Evolutionary conservation across 805 yeast genomes (phyloP).

Genomic region (Lipomyces starkeyi): DNA sequence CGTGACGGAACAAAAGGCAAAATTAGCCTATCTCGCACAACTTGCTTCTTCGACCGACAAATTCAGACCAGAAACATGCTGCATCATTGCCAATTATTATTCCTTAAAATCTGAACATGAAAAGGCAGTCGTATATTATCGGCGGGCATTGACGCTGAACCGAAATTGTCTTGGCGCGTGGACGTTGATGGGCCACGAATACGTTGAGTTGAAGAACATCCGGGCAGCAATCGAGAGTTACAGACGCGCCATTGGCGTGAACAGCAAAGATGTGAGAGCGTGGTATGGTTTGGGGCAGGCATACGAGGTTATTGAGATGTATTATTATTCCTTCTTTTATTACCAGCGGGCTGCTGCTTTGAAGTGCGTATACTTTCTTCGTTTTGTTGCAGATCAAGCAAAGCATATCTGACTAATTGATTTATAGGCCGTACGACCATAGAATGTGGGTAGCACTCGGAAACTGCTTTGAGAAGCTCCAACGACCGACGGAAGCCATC

Average conservation of each 20-base stretch:
- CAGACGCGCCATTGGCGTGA: slow-evolving; percentile 89
- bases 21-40: slow-evolving; percentile 86
- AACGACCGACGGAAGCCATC: slow-evolving; percentile 72
- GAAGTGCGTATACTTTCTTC: slow-evolving; percentile 47
- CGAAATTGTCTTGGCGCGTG: slow-evolving; percentile 86
- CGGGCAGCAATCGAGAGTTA: slow-evolving; percentile 98
- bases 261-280: slow-evolving; percentile 87
- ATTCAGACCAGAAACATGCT: slow-evolving; percentile 92
- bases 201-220: slow-evolving; percentile 91
- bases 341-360: slow-evolving; percentile 89
- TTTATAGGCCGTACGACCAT: slow-evolving; percentile 72
- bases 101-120: slow-evolving; percentile 92
- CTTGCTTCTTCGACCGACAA: slow-evolving; percentile 80
- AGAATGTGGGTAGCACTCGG: slow-evolving; percentile 98
- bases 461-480: slow-evolving; percentile 81
- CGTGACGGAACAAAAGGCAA: slow-evolving; percentile 87
- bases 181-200: slow-evolving; percentile 99
- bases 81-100: slow-evolving; percentile 91
- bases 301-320: slow-evolving; percentile 95
- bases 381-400: neutral
- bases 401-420: neutral
- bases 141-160: slow-evolving; percentile 83
- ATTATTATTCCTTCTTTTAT: slow-evolving; percentile 86
- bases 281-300: slow-evolving; percentile 99
- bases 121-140: slow-evolving; percentile 89